Evolutionary conservation across 495 filamentous ascomycete species (phyloP), one percentile per base, ranked within the genome.

Genomic region (Glarea lozoyensis): DNA sequence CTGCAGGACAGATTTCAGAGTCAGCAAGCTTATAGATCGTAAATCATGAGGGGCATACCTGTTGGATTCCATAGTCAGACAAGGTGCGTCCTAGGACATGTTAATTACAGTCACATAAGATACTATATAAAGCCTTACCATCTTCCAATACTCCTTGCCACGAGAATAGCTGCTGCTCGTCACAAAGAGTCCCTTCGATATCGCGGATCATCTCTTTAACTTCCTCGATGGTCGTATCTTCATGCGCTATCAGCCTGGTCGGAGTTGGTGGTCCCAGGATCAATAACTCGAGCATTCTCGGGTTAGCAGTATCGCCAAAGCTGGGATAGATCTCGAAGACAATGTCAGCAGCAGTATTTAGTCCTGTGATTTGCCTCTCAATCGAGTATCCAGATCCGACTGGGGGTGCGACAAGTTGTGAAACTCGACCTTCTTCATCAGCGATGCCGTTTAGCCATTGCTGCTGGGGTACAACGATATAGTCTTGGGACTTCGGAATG

Each of bases 401-500:
- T 0, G 61, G 62, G 53, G 67, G 62, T 4, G 67, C 61, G 3
- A 70, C 66, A 47, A 70, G 71, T 36, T 71, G 67, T 17, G 46
- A 50, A n/a, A 63, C 64, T 11, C 50, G 36, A 3, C 61, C 62
- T 11, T 48, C 55, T 22, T 40, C 51, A 11, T 34, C 49, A 10
- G 48, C 61, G 17, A 72, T 60, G 10, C 72, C 72, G 39, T 75
- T 68, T 1, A 76, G 54, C 69, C 68, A 72, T 5, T 19, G 48
- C 48, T 74, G 71, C 0, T 36, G 19, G 1, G 69, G 68, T 5
- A 57, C 48, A 18, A 74, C 65, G 4, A 74, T 32, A 37, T 74
- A 75, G 37, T 75, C 68, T 45, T 70, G 70, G 17, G 66, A 37
- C n/a, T n/a, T n/a, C n/a, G n/a, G n/a, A n/a, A n/a, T n/a, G n/a